Conservation (phyloP, 495 filamentous ascomycete genomes). For the Symbiotaphrina buchneri region DNA sequence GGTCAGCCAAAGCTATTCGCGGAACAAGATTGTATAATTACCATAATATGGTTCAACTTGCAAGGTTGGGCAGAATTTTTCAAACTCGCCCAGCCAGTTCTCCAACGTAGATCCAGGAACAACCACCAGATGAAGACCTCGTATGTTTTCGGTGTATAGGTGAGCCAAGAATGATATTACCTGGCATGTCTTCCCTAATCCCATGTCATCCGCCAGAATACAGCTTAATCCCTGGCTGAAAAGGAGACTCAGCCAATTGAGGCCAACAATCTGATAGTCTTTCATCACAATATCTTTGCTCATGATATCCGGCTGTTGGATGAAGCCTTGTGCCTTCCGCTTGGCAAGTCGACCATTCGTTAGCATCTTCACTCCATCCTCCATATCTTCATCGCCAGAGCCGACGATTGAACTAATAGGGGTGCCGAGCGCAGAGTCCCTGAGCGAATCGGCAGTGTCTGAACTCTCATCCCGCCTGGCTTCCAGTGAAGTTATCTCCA, state of each 20-base stretch:
- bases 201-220: constrained; percentile 96
- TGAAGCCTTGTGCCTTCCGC: constrained; percentile 17
- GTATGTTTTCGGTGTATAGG: constrained; percentile 35
- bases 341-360: constrained; percentile 14
- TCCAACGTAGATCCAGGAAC: constrained; percentile 85
- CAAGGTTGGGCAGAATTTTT: constrained; percentile 60
- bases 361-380: constrained; percentile 18
- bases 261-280: constrained; percentile 78
- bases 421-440: constrained; percentile 57
- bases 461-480: too few species aligned
- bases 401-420: constrained; percentile 27
- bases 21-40: neutral
- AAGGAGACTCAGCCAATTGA: constrained; percentile 80
- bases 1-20: neutral
- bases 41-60: constrained; percentile 69
- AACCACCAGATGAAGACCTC: constrained; percentile 68
- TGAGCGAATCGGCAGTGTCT: constrained; percentile 12
- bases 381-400: constrained; percentile 14
- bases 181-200: constrained; percentile 90
- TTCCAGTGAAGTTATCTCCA: constrained; percentile 41
- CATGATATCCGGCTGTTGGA: constrained; percentile 57
- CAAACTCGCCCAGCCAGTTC: constrained; percentile 86
- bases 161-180: constrained; percentile 84
- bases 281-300: constrained; percentile 48
- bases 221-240: constrained; percentile 57